Percentiles rank a stretch among this genome's conserved stretches.
phyloP scores from a whole-genome alignment of 768 basidiomycete species.

The Rhizopogon sp. region DNA sequence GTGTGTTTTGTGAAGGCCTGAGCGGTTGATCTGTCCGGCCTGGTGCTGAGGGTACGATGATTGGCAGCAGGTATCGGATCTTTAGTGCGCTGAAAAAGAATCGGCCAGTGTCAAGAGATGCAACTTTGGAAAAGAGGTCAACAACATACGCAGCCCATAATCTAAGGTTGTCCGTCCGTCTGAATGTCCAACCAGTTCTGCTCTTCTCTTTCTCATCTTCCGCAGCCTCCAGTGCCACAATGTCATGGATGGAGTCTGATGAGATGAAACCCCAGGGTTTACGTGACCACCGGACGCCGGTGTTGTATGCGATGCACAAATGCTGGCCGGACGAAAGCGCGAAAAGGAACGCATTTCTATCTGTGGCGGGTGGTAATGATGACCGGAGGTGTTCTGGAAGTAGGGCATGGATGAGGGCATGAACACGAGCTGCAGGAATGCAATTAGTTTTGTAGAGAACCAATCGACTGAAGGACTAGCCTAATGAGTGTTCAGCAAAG shows the following conservation, averaged over 20 bases:
- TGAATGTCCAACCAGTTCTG: conserved; percentile 75
- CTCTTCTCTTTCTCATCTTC: conserved; percentile 34
- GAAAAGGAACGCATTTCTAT: conserved; percentile 38
- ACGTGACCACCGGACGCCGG: conserved; percentile 71
- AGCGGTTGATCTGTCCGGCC: conserved; percentile 22
- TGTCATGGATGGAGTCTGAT: conserved; percentile 73
- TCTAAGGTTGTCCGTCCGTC: conserved; percentile 80
- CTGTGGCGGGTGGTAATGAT: conserved; percentile 29
- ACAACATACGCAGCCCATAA: conserved; percentile 76
- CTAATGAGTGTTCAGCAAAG: conserved; percentile 53
- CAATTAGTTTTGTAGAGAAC: conserved; percentile 2
- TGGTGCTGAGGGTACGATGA: conserved; percentile 47
- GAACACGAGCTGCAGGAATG: conserved; percentile 48
- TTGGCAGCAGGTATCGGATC: conserved; percentile 72
- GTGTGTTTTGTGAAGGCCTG: conserved; percentile 11
- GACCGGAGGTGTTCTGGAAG: conserved; percentile 54
- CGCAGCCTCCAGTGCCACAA: conserved; percentile 58
- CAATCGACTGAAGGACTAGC: conserved; percentile 33
- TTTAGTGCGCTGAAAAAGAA: conserved; percentile 59
- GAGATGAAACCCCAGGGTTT: conserved; percentile 89
- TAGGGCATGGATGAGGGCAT: conserved; percentile 54
- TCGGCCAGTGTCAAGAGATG: background rate
- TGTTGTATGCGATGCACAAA: conserved; percentile 78
- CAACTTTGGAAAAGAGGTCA: background rate
- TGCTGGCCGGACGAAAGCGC: conserved; percentile 72